These are phyloP conservation scores for Botrytis porri DNA, from an alignment of 2,329 filamentous ascomycete species.

Conservation along the genomic window DNA sequence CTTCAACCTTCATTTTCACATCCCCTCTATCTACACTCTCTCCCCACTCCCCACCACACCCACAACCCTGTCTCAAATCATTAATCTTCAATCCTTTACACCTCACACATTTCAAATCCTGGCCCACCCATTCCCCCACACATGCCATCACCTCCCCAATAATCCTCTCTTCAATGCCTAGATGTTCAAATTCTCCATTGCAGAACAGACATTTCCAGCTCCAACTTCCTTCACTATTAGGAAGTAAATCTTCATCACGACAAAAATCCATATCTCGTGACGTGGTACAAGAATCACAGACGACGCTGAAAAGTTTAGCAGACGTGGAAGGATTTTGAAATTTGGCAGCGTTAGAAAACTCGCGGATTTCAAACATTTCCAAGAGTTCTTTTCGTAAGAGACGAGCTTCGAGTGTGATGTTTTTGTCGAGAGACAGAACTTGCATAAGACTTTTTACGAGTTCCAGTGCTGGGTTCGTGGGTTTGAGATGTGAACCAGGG, in stretches of 20 bases:
- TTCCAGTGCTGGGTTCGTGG: slow-evolving; percentile 77
- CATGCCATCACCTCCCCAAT: slow-evolving; percentile 70
- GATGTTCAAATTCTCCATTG: slow-evolving; percentile 68
- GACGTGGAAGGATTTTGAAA: slow-evolving; percentile 82
- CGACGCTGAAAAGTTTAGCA: slow-evolving; percentile 70
- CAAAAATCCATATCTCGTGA: slow-evolving; percentile 88
- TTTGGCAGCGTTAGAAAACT: slow-evolving; percentile 84
- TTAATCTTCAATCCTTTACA: slow-evolving; percentile 76
- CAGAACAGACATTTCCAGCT: slow-evolving; percentile 79
- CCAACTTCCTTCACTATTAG: slow-evolving; percentile 42
- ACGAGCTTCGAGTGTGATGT: slow-evolving; percentile 83
- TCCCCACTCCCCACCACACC: slow-evolving; percentile 83
- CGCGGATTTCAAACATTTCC: slow-evolving; percentile 85
- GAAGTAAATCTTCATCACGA: slow-evolving; percentile 78
- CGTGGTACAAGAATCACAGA: slow-evolving; percentile 88
- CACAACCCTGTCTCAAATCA: slow-evolving; percentile 96
- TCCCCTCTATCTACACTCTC: slow-evolving; percentile 67
- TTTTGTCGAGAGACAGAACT: slow-evolving; percentile 84
- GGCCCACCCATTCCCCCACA: slow-evolving; percentile 79
- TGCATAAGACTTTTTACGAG: slow-evolving; percentile 93
- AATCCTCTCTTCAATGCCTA: slow-evolving; percentile 79
- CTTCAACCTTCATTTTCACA: slow-evolving; percentile 60
- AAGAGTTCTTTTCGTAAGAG: slow-evolving; percentile 86
- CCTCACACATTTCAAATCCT: slow-evolving; percentile 77
- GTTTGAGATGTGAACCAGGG: slow-evolving; percentile 65